Base-by-base conservation (phyloP, 371 early-diverging fungal genomes). In the Actinomortierella ambigua region DNA sequence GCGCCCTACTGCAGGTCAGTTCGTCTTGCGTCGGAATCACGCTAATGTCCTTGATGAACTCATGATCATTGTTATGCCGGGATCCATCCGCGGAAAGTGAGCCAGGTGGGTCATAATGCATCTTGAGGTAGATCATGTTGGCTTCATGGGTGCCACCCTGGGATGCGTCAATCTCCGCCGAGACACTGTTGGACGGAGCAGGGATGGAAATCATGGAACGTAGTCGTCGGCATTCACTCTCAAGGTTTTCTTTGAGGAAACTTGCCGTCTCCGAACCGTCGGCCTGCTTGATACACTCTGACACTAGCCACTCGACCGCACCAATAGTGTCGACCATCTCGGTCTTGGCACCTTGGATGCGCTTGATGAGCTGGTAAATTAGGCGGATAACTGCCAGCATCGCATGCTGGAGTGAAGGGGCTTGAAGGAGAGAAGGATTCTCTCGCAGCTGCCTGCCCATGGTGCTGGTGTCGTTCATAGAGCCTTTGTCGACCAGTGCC, bases 1-100 rank as follows among this genome's bases (percentile, higher is more conserved):
- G 65, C 3, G 70, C 56, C 11, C 58, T 44, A 26, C 24, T 14
- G n/a, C 66, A 57, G 7, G 63, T 28, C 14, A 78, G 59, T 57
- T 79, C 78, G 13, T 59, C 61, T 28, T 53, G 18, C 3, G 79
- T 78, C 15, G 82, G 79, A 11, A 78, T 41, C 26, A 82, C 54
- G 3, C 53, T 22, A n/a, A 80, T 76, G 24, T 73, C 47, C 18
- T 43, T 23, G 43, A 79, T 64, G 24, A 69, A 59, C 14, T 15
- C 42, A 26, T 47, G 47, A 49, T 79, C 77, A 52, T 80, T 79
- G 65, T 75, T 70, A 53, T 80, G 79, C 1, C 65, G 63, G 11
- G 50, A 41, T 13, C 73, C 67, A 5, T 54, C 3, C 0, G 27
- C 24, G 0, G 64, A 68, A 2, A 51, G 48, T 27, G 50, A 58